phyloP scores from a whole-genome alignment of 306 rosid species.

The Bauhinia variegata region DNA sequence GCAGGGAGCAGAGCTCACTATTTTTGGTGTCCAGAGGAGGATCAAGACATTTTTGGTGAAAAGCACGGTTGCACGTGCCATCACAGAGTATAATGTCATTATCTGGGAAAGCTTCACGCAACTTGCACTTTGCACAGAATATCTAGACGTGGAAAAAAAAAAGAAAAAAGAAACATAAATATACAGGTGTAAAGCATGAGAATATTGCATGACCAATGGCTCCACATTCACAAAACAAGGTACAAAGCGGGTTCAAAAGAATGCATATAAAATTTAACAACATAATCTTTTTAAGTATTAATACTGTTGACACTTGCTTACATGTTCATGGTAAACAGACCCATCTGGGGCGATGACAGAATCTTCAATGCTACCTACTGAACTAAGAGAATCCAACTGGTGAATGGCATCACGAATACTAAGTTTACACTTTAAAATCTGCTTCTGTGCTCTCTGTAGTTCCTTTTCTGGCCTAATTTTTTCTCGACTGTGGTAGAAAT shows the following conservation, averaged over 20 bases:
- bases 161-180: slow-evolving; percentile 24
- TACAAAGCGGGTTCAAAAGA: slow-evolving; percentile 13
- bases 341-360: slow-evolving; percentile 77
- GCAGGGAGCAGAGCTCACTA: slow-evolving; percentile 52
- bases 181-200: slow-evolving; percentile 25
- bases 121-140: slow-evolving; percentile 82
- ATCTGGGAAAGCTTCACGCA: slow-evolving; percentile 66
- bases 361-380: slow-evolving; percentile 74
- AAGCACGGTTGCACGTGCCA: slow-evolving; percentile 87
- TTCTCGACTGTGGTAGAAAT: slow-evolving; percentile 67
- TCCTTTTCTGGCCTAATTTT: slow-evolving; percentile 90
- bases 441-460: slow-evolving; percentile 76
- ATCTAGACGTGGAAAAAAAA: slow-evolving; percentile 52
- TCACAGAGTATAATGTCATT: slow-evolving; percentile 81
- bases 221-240: background rate
- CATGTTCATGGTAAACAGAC: slow-evolving; percentile 78
- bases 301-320: slow-evolving; percentile 35
- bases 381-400: slow-evolving; percentile 78
- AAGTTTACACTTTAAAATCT: slow-evolving; percentile 85
- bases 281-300: background rate
- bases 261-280: slow-evolving; percentile 16
- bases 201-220: slow-evolving; percentile 1
- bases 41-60: slow-evolving; percentile 84
- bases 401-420: slow-evolving; percentile 75
- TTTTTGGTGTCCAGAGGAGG: slow-evolving; percentile 78